Percentiles rank a stretch among this genome's conserved stretches.
These are phyloP conservation scores for Rhodamnia rubescens DNA, from an alignment of 345 rosid species.

Conservation along the genomic window DNA sequence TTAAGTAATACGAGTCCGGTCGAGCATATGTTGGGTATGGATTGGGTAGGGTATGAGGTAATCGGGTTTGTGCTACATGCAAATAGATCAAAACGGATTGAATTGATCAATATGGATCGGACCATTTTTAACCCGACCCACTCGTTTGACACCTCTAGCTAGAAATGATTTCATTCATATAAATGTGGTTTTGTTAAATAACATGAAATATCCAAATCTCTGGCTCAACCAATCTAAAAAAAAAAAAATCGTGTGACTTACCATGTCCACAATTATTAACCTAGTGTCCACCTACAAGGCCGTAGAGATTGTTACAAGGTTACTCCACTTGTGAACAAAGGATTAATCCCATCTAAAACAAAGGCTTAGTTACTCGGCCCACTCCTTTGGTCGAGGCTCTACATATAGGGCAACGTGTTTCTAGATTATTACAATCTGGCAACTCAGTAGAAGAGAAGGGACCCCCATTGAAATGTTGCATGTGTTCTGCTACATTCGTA, in stretches of 20 bases:
- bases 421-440: neutral
- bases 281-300: neutral
- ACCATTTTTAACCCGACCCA: too few species aligned
- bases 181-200: neutral
- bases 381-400: neutral
- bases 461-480: neutral
- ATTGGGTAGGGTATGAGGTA: too few species aligned
- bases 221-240: neutral
- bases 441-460: neutral
- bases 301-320: neutral
- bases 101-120: too few species aligned
- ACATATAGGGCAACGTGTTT: neutral
- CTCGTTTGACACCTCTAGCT: too few species aligned
- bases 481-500: neutral
- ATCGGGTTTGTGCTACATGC: too few species aligned
- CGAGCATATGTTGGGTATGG: too few species aligned
- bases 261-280: neutral
- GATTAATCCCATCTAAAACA: neutral
- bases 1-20: too few species aligned
- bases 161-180: neutral
- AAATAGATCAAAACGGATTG: too few species aligned
- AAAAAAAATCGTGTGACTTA: neutral
- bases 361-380: neutral
- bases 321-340: neutral
- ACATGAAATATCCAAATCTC: neutral